Percentiles rank a stretch among this genome's conserved stretches.
Conservation (phyloP, 2,329 filamentous ascomycete genomes). For the Penicillium glabrum region DNA sequence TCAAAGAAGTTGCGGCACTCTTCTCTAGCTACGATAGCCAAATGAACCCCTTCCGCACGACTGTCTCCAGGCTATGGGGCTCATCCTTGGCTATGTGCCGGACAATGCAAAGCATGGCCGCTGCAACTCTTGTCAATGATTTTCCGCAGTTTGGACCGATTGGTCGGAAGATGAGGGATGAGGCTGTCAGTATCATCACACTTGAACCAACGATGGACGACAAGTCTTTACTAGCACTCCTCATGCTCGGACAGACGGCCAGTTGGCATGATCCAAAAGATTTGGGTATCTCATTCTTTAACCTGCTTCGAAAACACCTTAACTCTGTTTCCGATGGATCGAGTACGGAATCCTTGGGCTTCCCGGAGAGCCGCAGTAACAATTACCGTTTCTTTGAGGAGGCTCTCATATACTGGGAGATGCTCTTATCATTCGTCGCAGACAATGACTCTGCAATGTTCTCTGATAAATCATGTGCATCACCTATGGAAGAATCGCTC, state of each 20-base stretch:
- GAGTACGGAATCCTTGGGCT: conserved; percentile 1
- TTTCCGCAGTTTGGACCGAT: conserved; percentile 55
- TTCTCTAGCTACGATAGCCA: conserved; percentile 66
- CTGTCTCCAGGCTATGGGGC: conserved; percentile 58
- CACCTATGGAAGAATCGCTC: conserved; percentile 26
- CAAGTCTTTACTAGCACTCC: conserved; percentile 56
- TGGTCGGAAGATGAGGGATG: conserved; percentile 53
- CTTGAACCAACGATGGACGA: conserved; percentile 51
- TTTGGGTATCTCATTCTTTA: conserved; percentile 55
- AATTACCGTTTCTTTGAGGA: conserved; percentile 57
- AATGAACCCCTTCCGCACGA: conserved; percentile 61
- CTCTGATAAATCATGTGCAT: conserved; percentile 17
- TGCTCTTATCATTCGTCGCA: conserved; percentile 56
- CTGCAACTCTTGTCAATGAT: conserved; percentile 59
- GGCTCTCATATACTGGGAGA: conserved; percentile 59
- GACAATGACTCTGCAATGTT: conserved; percentile 40
- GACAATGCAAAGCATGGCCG: conserved; percentile 65
- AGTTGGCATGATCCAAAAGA: conserved; percentile 60
- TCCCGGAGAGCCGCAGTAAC: conserved; percentile 29
- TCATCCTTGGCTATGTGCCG: conserved; percentile 60
- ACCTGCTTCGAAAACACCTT: conserved; percentile 43
- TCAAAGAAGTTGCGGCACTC: conserved; percentile 60
- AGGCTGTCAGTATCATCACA: conserved; percentile 54
- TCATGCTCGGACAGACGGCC: conserved; percentile 60
- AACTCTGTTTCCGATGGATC: conserved; percentile 36